A percentile compares a stretch with the other conserved stretches of the same genome.
Evolutionary conservation across 257 asterid species (phyloP).

Genomic region (Osmanthus fragrans): DNA sequence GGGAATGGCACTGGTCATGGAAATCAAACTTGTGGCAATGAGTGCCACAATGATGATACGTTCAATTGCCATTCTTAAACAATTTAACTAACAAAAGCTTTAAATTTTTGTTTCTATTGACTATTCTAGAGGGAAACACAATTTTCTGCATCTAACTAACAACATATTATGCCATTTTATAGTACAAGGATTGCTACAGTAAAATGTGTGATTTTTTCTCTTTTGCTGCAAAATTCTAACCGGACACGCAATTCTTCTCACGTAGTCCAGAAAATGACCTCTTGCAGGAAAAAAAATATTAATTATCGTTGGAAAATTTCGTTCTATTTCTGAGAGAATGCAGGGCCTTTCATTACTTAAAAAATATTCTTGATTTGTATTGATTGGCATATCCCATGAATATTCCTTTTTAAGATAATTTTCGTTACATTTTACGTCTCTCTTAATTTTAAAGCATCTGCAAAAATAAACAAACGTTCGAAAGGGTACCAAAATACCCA

Average conservation of each 20-base stretch:
- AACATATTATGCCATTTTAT: neutral
- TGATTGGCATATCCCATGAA: neutral
- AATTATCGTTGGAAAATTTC: too few relatives aligned
- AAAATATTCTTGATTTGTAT: too few relatives aligned
- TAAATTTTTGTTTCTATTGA: neutral
- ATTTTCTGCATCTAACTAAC: neutral
- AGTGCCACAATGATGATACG: conserved; percentile 2
- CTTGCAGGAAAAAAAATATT: neutral
- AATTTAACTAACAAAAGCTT: neutral
- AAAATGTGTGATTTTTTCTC: neutral
- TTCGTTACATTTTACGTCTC: neutral
- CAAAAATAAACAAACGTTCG: too few relatives aligned
- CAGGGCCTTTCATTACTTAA: too few relatives aligned
- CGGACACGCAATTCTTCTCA: neutral
- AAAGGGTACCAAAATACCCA: too few relatives aligned
- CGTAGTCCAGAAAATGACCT: neutral
- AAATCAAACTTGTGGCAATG: conserved; percentile 3
- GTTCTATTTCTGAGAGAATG: neutral
- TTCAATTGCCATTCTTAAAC: conserved; percentile 2
- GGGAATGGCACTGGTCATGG: neutral
- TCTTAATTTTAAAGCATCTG: too few relatives aligned
- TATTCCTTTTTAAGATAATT: too few relatives aligned
- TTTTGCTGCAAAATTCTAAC: neutral
- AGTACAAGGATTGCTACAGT: neutral
- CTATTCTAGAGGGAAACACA: too few relatives aligned